phyloP scores from a whole-genome alignment of 257 asterid genomes.

The Plantago major region DNA sequence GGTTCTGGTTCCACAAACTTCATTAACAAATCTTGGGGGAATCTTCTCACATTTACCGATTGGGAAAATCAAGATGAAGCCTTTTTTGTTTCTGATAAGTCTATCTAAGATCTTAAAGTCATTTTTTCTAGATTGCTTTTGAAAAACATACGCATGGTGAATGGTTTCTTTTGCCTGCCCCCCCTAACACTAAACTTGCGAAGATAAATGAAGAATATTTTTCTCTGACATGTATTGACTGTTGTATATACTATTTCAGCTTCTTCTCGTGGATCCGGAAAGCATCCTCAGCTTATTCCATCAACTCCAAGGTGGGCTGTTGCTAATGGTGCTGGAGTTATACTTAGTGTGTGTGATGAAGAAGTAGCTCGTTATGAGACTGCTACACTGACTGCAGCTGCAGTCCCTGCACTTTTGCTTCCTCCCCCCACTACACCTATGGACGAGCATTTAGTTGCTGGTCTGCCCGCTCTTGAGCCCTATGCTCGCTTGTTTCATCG shows the following conservation, averaged over 20 bases:
- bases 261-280: slow-evolving; percentile 96
- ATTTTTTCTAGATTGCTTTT: slow-evolving; percentile 3
- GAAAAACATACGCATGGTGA: slow-evolving; percentile 3
- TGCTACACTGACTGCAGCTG: slow-evolving; percentile 91
- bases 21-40: background rate
- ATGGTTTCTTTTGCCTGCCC: slow-evolving; percentile 1
- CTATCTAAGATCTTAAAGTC: background rate
- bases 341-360: slow-evolving; percentile 96
- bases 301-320: slow-evolving; percentile 99
- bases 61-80: background rate
- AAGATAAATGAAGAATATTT: slow-evolving; percentile 2
- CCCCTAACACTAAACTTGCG: slow-evolving; percentile 11
- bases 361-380: slow-evolving; percentile 98
- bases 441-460: slow-evolving; percentile 99
- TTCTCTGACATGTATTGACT: slow-evolving; percentile 12
- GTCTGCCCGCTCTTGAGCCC: slow-evolving; percentile 99
- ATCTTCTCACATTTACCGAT: slow-evolving; percentile 10
- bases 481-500: slow-evolving; percentile 95
- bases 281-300: slow-evolving; percentile 96
- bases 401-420: slow-evolving; percentile 98
- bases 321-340: slow-evolving; percentile 99
- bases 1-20: slow-evolving; percentile 1
- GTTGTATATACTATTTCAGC: slow-evolving; percentile 40
- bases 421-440: slow-evolving; percentile 97
- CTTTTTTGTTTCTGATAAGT: background rate